A percentile compares a stretch with the other conserved stretches of the same genome.
phyloP scores from a whole-genome alignment of 805 yeast species.

The Scheffersomyces spartinae region DNA sequence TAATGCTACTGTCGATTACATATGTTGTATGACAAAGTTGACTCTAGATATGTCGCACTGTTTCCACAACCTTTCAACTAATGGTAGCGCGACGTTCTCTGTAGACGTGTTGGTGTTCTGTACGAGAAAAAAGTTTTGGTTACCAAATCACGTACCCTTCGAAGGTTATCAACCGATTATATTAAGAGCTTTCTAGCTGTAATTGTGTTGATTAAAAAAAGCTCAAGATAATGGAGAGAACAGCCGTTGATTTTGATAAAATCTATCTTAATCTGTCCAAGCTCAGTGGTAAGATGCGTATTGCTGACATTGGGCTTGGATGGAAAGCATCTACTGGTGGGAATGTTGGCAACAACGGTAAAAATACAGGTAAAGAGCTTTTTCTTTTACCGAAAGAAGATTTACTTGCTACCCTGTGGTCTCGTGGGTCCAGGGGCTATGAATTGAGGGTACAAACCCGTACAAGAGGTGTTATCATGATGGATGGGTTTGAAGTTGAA shows the following conservation, averaged over 20 bases:
- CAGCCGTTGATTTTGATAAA: constrained; percentile 84
- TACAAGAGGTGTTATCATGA: constrained; percentile 69
- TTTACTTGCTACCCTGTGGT: constrained; percentile 73
- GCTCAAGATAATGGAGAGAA: too few relatives aligned
- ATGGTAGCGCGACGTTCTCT: too few relatives aligned
- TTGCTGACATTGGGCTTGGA: constrained; percentile 95
- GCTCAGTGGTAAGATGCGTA: constrained; percentile 78
- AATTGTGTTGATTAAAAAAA: too few relatives aligned
- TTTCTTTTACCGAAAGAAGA: constrained; percentile 83
- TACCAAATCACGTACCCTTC: too few relatives aligned
- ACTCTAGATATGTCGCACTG: too few relatives aligned
- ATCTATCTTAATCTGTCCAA: constrained; percentile 83
- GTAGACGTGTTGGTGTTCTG: too few relatives aligned
- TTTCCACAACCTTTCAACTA: too few relatives aligned
- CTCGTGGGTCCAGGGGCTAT: constrained; percentile 85
- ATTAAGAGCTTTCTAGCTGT: too few relatives aligned
- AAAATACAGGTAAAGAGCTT: constrained; percentile 44
- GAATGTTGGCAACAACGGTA: constrained; percentile 31
- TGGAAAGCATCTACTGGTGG: constrained; percentile 69
- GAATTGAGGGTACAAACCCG: constrained; percentile 85
- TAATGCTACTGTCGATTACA: too few relatives aligned
- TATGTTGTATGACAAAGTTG: too few relatives aligned
- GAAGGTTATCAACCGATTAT: too few relatives aligned
- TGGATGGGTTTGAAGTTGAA: constrained; percentile 86
- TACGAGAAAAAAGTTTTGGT: too few relatives aligned